Evolutionary conservation across 306 rosid species (phyloP).

Genomic region (Quillaja saponaria): DNA sequence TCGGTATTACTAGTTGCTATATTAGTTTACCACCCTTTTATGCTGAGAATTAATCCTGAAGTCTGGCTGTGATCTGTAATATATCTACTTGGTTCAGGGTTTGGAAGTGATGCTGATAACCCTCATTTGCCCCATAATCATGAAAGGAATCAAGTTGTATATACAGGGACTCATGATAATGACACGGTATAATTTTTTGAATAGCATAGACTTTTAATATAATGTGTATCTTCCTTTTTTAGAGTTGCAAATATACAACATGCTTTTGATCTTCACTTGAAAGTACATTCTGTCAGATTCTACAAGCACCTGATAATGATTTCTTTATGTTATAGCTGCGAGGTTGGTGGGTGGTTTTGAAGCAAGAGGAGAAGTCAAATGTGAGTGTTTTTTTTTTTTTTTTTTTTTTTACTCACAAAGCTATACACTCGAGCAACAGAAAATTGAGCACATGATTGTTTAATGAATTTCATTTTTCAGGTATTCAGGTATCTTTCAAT

Average conservation of each 20-base stretch:
- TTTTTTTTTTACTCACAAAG: too few species aligned
- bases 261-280: conserved; percentile 17
- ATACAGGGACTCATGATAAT: conserved; percentile 95
- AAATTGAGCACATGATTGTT: conserved; percentile 8
- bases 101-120: conserved; percentile 77
- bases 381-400: conserved; percentile 44
- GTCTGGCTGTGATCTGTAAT: conserved; percentile 13
- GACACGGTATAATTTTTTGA: conserved; percentile 67
- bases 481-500: conserved; percentile 67
- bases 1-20: conserved; percentile 54
- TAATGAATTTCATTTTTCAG: conserved; percentile 41
- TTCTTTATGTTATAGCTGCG: conserved; percentile 46
- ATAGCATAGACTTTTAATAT: too few species aligned
- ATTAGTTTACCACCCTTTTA: conserved; percentile 21
- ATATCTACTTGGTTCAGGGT: conserved; percentile 44
- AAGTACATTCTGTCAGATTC: neutral
- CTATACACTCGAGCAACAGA: too few species aligned
- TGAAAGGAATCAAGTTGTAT: conserved; percentile 86
- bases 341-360: conserved; percentile 95
- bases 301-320: conserved; percentile 25
- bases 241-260: too few species aligned
- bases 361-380: conserved; percentile 66
- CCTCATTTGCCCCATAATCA: conserved; percentile 97
- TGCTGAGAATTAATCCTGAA: conserved; percentile 16
- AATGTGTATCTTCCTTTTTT: too few species aligned